phyloP scores from a whole-genome alignment of 164 flowering plant genomes.

The Vitis riparia region DNA sequence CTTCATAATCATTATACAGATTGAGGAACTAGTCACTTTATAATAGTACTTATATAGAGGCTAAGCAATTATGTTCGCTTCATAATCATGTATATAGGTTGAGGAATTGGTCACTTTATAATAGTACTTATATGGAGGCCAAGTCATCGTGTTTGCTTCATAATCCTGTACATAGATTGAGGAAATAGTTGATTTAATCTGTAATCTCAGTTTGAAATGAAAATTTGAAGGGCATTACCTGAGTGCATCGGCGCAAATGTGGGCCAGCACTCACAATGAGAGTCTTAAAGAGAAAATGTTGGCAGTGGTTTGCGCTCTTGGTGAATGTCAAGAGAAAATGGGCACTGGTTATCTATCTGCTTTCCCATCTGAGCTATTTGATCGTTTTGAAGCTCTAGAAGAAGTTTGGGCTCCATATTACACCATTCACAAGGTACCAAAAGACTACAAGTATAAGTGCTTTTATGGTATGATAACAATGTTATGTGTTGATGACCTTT shows the following conservation, averaged over 20 bases:
- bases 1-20: neutral
- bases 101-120: neutral
- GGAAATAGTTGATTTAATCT: neutral
- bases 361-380: conserved; percentile 79
- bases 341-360: conserved; percentile 94
- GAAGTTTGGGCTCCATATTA: conserved; percentile 98
- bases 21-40: neutral
- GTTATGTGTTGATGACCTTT: too few relatives aligned
- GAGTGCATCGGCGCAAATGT: conserved; percentile 90
- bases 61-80: neutral
- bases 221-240: conserved; percentile 76
- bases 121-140: too few relatives aligned
- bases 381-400: conserved; percentile 75
- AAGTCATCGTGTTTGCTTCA: neutral
- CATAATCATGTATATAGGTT: neutral
- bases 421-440: conserved; percentile 90
- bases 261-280: conserved; percentile 88
- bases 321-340: conserved; percentile 68
- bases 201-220: neutral
- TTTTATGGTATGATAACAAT: too few relatives aligned
- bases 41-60: too few relatives aligned
- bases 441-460: too few relatives aligned
- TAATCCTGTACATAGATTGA: neutral
- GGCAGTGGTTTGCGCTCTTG: conserved; percentile 59
- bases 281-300: conserved; percentile 64